These are phyloP conservation scores for Kazachstania sp. DNA, from an alignment of 1,139 yeast genomes.

Conservation along the genomic window DNA sequence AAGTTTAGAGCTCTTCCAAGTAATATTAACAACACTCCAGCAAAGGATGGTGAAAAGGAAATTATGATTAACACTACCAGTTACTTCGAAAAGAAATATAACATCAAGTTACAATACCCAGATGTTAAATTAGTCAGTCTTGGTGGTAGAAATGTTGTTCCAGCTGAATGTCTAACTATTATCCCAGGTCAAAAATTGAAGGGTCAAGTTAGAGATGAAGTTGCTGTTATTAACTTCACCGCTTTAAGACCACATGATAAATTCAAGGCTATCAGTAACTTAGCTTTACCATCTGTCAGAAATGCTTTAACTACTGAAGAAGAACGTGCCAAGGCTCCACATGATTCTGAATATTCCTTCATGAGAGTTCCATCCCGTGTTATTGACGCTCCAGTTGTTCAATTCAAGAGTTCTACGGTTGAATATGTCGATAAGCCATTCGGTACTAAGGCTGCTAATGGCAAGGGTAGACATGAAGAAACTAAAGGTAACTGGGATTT, in stretches of 20 bases:
- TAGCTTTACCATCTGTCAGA: constrained; percentile 16
- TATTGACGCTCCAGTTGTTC: constrained; percentile 18
- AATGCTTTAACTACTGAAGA: constrained; percentile 10
- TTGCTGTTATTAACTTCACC: constrained; percentile 14
- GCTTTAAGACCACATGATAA: constrained; percentile 19
- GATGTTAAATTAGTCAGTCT: constrained; percentile 14
- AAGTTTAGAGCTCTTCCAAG: constrained; percentile 11
- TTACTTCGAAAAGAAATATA: constrained; percentile 14
- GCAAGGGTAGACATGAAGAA: constrained; percentile 8
- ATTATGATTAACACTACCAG: constrained; percentile 9
- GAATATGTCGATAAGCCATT: constrained; percentile 12
- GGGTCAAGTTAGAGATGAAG: constrained; percentile 13
- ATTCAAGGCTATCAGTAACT: constrained; percentile 13
- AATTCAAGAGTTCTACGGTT: constrained; percentile 9
- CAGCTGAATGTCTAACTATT: constrained; percentile 18
- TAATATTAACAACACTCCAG: constrained; percentile 7
- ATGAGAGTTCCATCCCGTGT: constrained; percentile 18
- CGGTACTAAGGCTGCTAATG: constrained; percentile 7
- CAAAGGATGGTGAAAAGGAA: constrained; percentile 10
- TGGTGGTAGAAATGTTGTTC: constrained; percentile 17
- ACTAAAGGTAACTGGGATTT: constrained; percentile 19
- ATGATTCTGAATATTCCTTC: constrained; percentile 9
- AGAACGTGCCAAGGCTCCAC: constrained; percentile 7
- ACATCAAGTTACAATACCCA: constrained; percentile 15
- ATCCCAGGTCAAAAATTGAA: constrained; percentile 20